phyloP scores from a whole-genome alignment of 75 land plant species.

The Selaginella moellendorffii region DNA sequence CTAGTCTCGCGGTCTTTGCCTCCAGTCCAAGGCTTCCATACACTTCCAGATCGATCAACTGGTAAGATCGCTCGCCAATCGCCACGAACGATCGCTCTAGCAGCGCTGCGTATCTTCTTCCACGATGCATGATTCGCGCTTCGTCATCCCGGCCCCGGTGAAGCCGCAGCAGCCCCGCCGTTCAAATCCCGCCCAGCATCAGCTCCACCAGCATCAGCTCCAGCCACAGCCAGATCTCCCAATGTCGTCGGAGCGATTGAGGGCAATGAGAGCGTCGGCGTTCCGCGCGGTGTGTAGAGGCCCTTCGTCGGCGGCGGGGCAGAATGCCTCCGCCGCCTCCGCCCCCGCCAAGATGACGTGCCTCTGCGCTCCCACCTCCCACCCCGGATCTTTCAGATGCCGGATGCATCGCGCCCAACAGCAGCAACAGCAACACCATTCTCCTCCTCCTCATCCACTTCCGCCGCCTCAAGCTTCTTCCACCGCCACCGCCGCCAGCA shows the following conservation, averaged over 20 bases:
- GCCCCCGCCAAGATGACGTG: conserved; percentile 4
- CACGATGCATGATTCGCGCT: neutral
- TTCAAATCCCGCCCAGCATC: too few species aligned
- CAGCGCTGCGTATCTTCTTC: neutral
- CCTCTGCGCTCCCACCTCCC: conserved; percentile 5
- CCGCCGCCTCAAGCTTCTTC: neutral
- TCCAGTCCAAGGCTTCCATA: too few species aligned
- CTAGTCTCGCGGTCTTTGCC: too few species aligned
- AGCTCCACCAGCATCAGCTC: too few species aligned
- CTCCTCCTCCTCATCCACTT: neutral
- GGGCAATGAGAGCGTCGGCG: neutral
- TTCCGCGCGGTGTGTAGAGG: conserved; percentile 2
- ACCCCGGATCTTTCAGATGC: conserved; percentile 8
- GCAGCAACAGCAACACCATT: neutral
- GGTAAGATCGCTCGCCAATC: too few species aligned
- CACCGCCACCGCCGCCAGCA: neutral
- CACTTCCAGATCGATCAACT: too few species aligned
- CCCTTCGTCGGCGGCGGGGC: too few species aligned
- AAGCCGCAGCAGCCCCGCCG: too few species aligned
- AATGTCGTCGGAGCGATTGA: conserved; percentile 6
- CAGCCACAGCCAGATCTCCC: neutral
- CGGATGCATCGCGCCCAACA: neutral
- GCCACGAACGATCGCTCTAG: too few species aligned
- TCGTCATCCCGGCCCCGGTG: neutral
- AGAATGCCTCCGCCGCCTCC: neutral